Base-by-base conservation (phyloP, 1,284 basidiomycete genomes). In the Lentinula novae-zelandiae region DNA sequence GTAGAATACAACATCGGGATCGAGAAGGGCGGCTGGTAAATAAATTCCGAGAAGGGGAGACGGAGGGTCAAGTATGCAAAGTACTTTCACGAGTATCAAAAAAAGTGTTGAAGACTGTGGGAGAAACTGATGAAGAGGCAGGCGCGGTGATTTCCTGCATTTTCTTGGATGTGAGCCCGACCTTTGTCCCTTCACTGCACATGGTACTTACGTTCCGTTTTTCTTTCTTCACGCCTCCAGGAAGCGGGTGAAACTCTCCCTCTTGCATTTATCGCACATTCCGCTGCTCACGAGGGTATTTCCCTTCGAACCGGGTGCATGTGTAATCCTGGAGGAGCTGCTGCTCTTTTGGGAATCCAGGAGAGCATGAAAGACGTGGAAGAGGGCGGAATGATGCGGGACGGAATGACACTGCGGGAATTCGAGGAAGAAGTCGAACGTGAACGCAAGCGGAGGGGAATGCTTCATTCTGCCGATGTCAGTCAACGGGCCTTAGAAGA, bases 281-380 rank as follows among this genome's bases (percentile, higher is more conserved):
- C 85, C 2, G 88, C 91, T 0, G 81, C 87, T 6, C 76, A 74
- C 57, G 77, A 81, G 59, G 82, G 78, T 58, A 86, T 93, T 62
- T 90, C 90, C 10, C 73, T 93, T 15, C 83, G 91, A 48, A 90
- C 90, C 1, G 91, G 91, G 0, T 93, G 91, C 69, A 87, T 93
- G 81, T 93, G 92, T 68, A 93, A 93, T 64, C 89, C 91, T 4
- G 91, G 91, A 6, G 90, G 85, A 10, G 88, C 89, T 0, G 85
- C 89, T 0, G 81, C 85, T 2, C 75, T 91, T 5, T 78, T 92
- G 2, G 87, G 85, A 0, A 80, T 92, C 38, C 74, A 84, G 61
- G 77, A 80, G n/a, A 78, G 85, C 62, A 92, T 92, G 89, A 73
- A 76, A n/a, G 72, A 71, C 13, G 76, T 91, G 0, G 82, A 80